Base-by-base conservation (phyloP, 2,329 filamentous ascomycete genomes). In the Colletotrichum lentis region DNA sequence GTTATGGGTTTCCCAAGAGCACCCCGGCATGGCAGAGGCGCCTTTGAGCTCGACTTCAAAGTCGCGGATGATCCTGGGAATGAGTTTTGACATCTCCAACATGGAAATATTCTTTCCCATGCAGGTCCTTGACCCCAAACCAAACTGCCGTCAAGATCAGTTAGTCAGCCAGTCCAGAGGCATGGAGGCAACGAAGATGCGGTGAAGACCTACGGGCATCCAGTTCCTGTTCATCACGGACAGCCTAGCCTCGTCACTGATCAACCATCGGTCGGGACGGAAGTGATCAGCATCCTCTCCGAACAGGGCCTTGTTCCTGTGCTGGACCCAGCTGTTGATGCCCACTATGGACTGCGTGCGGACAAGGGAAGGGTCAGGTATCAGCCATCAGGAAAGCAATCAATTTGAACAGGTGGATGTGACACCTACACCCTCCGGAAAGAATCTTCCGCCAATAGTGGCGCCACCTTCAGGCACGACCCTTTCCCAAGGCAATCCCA, bases 401-500 rank as follows among this genome's bases (percentile, higher is more conserved):
- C 3, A 20, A 14, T 10, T 47, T n/a, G 11, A 46, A 16, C 2
- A 1, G 12, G 5, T 10, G 14, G 57, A n/a, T 37, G 5, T 54
- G 18, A 37, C 5, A 31, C 73, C 57, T 67, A 75, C 74, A 0
- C 75, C 76, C 5, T 73, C 73, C 0, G 77, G 78, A 3, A 80
- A 74, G 37, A 74, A 76, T 0, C 69, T 27, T 0, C 75, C 77
- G 1, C 76, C 76, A 6, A 87, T 76, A 6, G 78, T 77, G 0
- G 77, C 76, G 0, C 85, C 85, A 0, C 77, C 80, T 2, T 77
- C 64, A 0, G 84, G 83, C 0, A 86, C 83, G 0, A 80, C 76
- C 5, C 85, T 79, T 72, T 82, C 82, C n/a, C 86, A 74, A 3
- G 83, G 81, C 12, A 86, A 73, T 4, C 82, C 84, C 0, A 80